Conservation (phyloP, 495 filamentous ascomycete genomes). For the Trichoderma parareesei region DNA sequence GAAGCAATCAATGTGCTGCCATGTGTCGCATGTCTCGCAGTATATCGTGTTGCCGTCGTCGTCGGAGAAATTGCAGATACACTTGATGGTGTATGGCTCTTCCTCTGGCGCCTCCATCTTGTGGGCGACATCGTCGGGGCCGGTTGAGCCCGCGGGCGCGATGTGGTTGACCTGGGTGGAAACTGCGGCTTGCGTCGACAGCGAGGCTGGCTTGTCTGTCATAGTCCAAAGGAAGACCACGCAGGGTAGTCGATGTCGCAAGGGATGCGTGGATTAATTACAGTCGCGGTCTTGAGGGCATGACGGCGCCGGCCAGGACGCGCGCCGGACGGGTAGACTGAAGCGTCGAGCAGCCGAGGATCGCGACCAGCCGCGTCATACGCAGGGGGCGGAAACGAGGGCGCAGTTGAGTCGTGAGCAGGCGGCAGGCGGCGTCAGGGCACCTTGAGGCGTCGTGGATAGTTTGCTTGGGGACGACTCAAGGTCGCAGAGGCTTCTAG, state of each 20-base stretch:
- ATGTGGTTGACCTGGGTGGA: constrained; percentile 38
- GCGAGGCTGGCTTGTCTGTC: constrained; percentile 76
- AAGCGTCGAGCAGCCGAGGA: constrained; percentile 13
- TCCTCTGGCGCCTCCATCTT: constrained; percentile 55
- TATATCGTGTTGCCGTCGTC: constrained; percentile 97
- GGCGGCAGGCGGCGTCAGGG: constrained; percentile 11
- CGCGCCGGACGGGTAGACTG: constrained; percentile 20
- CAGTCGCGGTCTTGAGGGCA: constrained; percentile 47
- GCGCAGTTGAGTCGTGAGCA: not conserved
- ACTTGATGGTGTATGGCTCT: constrained; percentile 94
- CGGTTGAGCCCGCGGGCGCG: constrained; percentile 40
- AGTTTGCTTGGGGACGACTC: constrained; percentile 1
- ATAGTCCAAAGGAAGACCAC: constrained; percentile 70
- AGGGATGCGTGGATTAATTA: constrained; percentile 36
- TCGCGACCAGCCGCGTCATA: constrained; percentile 9
- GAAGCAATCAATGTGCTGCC: constrained; percentile 97
- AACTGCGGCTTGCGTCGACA: constrained; percentile 46
- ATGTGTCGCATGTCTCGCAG: constrained; percentile 92
- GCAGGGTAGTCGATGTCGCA: constrained; percentile 28
- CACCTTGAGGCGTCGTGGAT: constrained; percentile 13
- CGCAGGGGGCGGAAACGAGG: not conserved
- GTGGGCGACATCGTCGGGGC: constrained; percentile 54
- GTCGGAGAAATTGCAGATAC: constrained; percentile 84
- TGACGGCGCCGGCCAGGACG: constrained; percentile 43
- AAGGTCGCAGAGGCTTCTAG: constrained; percentile 14